Evolutionary conservation across 495 filamentous ascomycete genomes (phyloP), one percentile per base, ranked within the genome.

Genomic region (Durotheca rogersii): DNA sequence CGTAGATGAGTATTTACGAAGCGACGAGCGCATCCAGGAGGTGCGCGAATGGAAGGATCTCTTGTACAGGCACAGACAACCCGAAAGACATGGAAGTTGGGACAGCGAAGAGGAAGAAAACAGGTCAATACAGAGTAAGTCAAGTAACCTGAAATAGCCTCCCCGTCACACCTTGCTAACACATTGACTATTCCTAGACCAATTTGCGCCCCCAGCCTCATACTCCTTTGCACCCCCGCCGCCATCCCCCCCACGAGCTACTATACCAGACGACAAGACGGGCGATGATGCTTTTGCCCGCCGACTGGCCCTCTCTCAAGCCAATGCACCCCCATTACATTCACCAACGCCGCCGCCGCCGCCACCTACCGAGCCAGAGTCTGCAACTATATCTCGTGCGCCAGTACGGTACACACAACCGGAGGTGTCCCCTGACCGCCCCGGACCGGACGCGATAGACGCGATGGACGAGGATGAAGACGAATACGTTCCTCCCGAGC

Each of bases 11-110:
- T 96, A 95, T 62, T 81, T 87, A 36, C 74, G 84, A 29, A 92
- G 89, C 52, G 90, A 95, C 21, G 92, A 96, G 66, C 85, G 86
- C 55, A 79, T 90, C 32, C 64, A 75, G 0, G 88, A 93, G 66
- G 78, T 91, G 14, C 76, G 81, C 29, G 90, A 96, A 47, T 97
- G 92, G 92, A 94, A 94, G 60, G 85, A 86, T 17, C 70, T 84
- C 18, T 72, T 96, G 16, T 94, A 94, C 66, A 84, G 85, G 14
- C 88, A 91, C 70, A 79, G 81, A 14, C 80, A 81, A 64, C 73
- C 64, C 55, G 44, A 74, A 41, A 47, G 41, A 34, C 41, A 41
- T 3, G 52, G 70, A 39, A 80, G 76, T 58, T 81, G 80, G 46
- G 76, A 72, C 18, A 81, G 83, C 51, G 82, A 83, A 18, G 79